Evolutionary conservation across 352 stramenopile species (phyloP), one percentile per base, ranked within the genome.

Genomic region (Pythium sukuiense): DNA sequence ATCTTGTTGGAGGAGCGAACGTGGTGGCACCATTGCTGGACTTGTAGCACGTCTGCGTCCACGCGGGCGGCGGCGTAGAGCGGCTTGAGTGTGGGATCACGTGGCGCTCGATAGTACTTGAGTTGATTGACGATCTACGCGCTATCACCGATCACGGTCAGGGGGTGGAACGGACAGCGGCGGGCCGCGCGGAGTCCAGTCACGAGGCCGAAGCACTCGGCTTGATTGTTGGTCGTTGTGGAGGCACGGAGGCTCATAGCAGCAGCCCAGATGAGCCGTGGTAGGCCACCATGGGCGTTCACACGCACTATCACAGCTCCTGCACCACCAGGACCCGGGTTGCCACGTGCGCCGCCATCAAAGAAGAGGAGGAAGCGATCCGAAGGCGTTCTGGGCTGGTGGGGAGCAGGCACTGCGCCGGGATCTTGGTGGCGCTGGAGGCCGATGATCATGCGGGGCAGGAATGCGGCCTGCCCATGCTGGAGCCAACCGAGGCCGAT

Each of bases 211-310:
- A 20, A 16, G 32, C 53, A 61, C 20, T 61, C 55, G 4, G 55
- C 39, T 24, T 32, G 24, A 20, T 61, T 61, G 55, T 61, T 61
- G 4, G 55, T 61, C 3, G 39, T 61, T 2, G 54, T 46, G 16
- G 3, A 32, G 11, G 14, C 9, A 26, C 4, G 11, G 27, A 39
- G 27, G 24, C 24, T 39, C 50, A 57, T 57, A 2, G 50, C 24
- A 18, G 50, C 50, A 9, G 13, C 14, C 50, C 50, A 57, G 8
- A n/a, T 14, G 20, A 57, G 29, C 9, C 24, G 12, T 8, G 50
- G 27, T 6, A 13, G 12, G 26, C 14, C 27, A 14, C 50, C 20
- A 57, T 57, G 27, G 3, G 50, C 50, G 50, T 35, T 24, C 13
- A 57, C 50, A 7, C 27, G 50, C 30, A 57, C 50, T 2, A 57